These are phyloP conservation scores for Metschnikowia colocasiae DNA, from an alignment of 805 yeast species.

Conservation along the genomic window DNA sequence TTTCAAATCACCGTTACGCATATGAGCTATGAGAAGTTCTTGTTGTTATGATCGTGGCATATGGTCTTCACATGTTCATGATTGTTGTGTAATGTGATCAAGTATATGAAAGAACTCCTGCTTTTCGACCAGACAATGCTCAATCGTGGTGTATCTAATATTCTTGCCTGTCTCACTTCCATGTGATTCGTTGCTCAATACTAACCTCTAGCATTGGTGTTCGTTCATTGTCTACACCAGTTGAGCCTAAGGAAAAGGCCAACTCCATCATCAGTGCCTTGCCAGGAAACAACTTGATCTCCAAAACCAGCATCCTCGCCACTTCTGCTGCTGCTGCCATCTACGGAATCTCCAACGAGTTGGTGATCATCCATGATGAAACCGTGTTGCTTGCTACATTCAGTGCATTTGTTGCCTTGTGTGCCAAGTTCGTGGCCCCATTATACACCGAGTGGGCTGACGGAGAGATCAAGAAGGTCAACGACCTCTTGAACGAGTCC, in stretches of 20 bases:
- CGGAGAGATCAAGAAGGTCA: slow-evolving; percentile 75
- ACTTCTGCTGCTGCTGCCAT: slow-evolving; percentile 92
- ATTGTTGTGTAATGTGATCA: too few relatives aligned
- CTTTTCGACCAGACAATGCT: too few relatives aligned
- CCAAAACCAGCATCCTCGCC: slow-evolving; percentile 94
- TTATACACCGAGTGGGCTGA: slow-evolving; percentile 93
- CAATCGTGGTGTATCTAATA: too few relatives aligned
- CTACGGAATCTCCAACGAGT: slow-evolving; percentile 90
- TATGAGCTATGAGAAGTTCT: too few relatives aligned
- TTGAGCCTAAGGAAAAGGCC: slow-evolving; percentile 90
- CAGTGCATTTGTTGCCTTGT: slow-evolving; percentile 66
- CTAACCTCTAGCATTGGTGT: slow-evolving; percentile 50
- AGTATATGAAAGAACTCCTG: too few relatives aligned
- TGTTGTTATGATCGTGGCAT: too few relatives aligned
- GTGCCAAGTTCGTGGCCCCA: slow-evolving; percentile 89
- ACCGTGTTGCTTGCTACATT: slow-evolving; percentile 80
- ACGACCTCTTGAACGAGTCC: slow-evolving; percentile 77
- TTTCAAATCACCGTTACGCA: too few relatives aligned
- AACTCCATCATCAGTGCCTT: slow-evolving; percentile 82
- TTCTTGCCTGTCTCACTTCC: too few relatives aligned
- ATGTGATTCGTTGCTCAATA: slow-evolving; percentile 12
- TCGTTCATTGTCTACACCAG: slow-evolving; percentile 65
- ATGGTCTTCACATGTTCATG: too few relatives aligned
- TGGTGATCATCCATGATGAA: slow-evolving; percentile 93
- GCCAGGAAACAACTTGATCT: slow-evolving; percentile 83